A percentile compares a stretch with the other conserved stretches of the same genome.
Conservation (phyloP, 2,329 filamentous ascomycete species). For the Venturia carpophila region DNA sequence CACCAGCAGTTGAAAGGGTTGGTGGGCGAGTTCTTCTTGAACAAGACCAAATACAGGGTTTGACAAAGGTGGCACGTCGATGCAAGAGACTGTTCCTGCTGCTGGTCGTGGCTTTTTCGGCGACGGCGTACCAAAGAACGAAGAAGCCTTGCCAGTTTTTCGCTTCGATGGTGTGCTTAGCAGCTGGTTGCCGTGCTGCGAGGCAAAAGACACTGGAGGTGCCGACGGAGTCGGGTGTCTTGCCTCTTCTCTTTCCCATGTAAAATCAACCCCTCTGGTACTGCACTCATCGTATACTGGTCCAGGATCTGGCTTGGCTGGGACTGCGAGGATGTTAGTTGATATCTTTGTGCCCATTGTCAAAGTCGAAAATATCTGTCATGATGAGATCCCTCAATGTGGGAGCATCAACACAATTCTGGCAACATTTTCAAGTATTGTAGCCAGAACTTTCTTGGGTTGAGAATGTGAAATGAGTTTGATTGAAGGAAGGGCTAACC, state of each 20-base stretch:
- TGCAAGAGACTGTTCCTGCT: slow-evolving; percentile 17
- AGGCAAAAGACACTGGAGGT: neutral
- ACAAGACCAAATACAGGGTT: slow-evolving; percentile 61
- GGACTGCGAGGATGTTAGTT: neutral
- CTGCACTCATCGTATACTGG: neutral
- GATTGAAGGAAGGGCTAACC: neutral
- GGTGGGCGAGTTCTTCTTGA: slow-evolving; percentile 67
- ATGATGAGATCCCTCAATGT: neutral
- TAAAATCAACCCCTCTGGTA: slow-evolving; percentile 9
- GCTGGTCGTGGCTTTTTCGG: slow-evolving; percentile 13
- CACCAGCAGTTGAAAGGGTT: slow-evolving; percentile 74
- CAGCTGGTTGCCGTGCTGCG: neutral
- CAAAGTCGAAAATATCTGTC: too few species aligned
- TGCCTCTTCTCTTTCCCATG: neutral
- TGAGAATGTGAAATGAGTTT: neutral
- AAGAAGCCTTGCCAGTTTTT: neutral
- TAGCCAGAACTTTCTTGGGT: neutral
- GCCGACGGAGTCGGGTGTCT: neutral
- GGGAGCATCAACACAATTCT: neutral
- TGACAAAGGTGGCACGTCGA: slow-evolving; percentile 17
- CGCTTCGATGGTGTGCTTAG: neutral
- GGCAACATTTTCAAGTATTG: neutral
- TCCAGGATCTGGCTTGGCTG: neutral
- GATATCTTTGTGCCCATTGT: neutral
- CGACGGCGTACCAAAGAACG: slow-evolving; percentile 13